Conservation (phyloP, 306 rosid genomes). For the Casuarina glauca region DNA sequence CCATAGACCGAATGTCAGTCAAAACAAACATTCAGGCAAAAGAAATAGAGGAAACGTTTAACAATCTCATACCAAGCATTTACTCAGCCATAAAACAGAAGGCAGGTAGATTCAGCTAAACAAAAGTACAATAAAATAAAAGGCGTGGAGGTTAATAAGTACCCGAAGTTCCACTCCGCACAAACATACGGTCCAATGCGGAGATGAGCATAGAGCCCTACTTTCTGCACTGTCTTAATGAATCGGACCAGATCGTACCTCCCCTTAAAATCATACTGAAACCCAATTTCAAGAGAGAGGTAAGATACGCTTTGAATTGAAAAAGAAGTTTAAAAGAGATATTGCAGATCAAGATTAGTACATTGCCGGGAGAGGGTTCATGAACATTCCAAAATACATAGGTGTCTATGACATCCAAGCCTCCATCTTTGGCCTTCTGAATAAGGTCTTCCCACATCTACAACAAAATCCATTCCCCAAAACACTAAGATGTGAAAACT, state of each 20-base stretch:
- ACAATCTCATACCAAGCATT: slow-evolving; percentile 10
- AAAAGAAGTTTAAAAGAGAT: slow-evolving; percentile 10
- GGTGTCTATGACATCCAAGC: slow-evolving; percentile 87
- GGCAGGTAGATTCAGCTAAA: background rate
- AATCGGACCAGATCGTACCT: slow-evolving; percentile 84
- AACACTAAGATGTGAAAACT: slow-evolving; percentile 1
- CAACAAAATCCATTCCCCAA: slow-evolving; percentile 39
- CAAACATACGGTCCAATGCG: slow-evolving; percentile 98
- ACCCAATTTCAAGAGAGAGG: slow-evolving; percentile 13
- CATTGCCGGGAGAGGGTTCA: slow-evolving; percentile 93
- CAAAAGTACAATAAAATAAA: background rate
- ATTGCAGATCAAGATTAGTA: slow-evolving; percentile 43
- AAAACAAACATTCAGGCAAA: slow-evolving; percentile 14
- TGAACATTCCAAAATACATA: slow-evolving; percentile 96
- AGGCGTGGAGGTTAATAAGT: slow-evolving; percentile 17
- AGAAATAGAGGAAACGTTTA: background rate
- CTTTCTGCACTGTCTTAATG: slow-evolving; percentile 83
- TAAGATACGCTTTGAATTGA: slow-evolving; percentile 12
- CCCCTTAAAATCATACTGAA: slow-evolving; percentile 90
- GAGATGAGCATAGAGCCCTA: slow-evolving; percentile 87
- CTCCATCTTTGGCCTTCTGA: slow-evolving; percentile 88
- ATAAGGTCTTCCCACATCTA: slow-evolving; percentile 99
- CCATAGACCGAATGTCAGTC: slow-evolving; percentile 28
- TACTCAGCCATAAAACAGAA: background rate
- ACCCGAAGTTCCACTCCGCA: slow-evolving; percentile 99